Evolutionary conservation across 2,329 filamentous ascomycete species (phyloP).

Genomic region (Neodidymelliopsis sp.): DNA sequence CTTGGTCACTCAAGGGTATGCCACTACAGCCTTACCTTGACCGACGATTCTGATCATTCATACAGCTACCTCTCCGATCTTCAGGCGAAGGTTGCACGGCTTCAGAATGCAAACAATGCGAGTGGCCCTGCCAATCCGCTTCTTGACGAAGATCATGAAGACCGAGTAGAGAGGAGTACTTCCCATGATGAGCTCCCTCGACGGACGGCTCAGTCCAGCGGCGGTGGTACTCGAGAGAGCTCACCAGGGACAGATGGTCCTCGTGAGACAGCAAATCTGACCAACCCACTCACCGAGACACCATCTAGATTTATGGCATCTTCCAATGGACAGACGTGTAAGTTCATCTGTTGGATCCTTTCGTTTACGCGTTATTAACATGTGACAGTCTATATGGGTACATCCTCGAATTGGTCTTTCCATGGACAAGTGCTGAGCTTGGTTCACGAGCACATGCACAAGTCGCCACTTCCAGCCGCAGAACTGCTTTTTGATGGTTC

Average conservation of each 20-base stretch:
- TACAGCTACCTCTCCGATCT: conserved; percentile 39
- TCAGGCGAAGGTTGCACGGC: conserved; percentile 30
- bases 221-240: conserved; percentile 26
- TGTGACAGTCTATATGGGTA: conserved; percentile 59
- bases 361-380: conserved; percentile 1
- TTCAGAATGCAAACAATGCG: conserved; percentile 19
- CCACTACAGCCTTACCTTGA: neutral
- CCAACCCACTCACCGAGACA: conserved; percentile 35
- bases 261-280: conserved; percentile 29
- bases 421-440: conserved; percentile 59
- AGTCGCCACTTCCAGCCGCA: conserved; percentile 53
- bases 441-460: conserved; percentile 57
- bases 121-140: neutral
- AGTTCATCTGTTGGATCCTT: neutral
- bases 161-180: conserved; percentile 2
- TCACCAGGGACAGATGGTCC: conserved; percentile 28
- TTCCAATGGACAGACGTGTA: conserved; percentile 32
- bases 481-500: conserved; percentile 60
- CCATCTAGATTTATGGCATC: conserved; percentile 39
- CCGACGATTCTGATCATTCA: neutral
- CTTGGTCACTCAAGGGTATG: conserved; percentile 39
- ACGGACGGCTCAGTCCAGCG: conserved; percentile 19
- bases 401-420: conserved; percentile 66
- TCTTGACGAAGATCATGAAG: conserved; percentile 4
- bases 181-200: conserved; percentile 17